phyloP scores from a whole-genome alignment of 495 filamentous ascomycete genomes.

The Paragyromitra xinjiangensis region DNA sequence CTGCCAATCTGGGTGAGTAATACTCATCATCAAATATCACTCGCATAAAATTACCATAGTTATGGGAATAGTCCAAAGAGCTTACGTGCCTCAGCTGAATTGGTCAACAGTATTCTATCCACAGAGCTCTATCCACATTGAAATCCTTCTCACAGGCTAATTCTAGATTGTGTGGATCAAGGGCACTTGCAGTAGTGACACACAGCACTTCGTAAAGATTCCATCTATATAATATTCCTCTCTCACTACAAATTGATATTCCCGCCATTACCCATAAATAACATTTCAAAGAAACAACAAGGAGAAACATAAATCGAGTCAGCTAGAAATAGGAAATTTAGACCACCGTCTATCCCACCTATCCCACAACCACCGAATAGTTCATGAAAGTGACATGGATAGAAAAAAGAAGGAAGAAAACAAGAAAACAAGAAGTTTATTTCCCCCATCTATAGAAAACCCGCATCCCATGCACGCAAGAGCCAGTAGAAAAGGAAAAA shows the following conservation, averaged over 20 bases:
- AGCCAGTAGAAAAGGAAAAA: constrained; percentile 2
- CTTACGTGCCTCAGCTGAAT: no score
- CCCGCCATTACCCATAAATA: constrained; percentile 27
- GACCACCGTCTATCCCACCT: constrained; percentile 34
- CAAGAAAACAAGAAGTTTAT: constrained; percentile 17
- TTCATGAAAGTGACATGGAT: not conserved
- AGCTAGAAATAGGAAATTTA: constrained; percentile 7
- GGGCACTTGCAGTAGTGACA: not conserved
- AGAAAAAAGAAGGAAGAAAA: not conserved
- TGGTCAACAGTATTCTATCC: no score
- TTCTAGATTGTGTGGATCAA: no score
- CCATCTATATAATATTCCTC: constrained; percentile 10
- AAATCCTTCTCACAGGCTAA: no score
- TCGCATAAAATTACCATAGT: not conserved
- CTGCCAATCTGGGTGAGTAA: not conserved
- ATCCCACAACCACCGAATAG: constrained; percentile 8
- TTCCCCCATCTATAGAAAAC: constrained; percentile 36
- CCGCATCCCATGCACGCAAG: constrained; percentile 13
- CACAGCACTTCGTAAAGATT: not conserved
- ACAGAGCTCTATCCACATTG: no score
- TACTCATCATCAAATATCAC: not conserved
- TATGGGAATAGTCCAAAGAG: not conserved
- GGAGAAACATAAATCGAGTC: not conserved
- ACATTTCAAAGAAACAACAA: not conserved
- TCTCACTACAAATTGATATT: not conserved